phyloP scores from a whole-genome alignment of 306 rosid species.

The Sophora flavescens region DNA sequence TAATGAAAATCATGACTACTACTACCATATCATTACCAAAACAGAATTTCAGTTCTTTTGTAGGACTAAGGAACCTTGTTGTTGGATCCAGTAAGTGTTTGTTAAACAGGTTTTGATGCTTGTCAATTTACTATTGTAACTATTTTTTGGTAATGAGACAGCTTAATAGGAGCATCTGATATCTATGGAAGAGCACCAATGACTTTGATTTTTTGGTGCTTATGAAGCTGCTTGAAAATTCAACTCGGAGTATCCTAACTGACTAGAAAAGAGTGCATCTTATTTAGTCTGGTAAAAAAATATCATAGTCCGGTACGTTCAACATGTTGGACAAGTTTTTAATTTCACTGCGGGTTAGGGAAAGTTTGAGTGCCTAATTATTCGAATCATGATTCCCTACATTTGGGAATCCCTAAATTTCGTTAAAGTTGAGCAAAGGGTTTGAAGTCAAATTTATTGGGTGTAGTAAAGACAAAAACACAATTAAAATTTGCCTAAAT shows the following conservation, averaged over 20 bases:
- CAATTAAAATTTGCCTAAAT: no score
- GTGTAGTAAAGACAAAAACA: no score
- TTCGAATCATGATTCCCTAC: no score
- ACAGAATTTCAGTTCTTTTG: neutral
- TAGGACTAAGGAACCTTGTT: no score
- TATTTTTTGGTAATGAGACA: no score
- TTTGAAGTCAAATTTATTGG: no score
- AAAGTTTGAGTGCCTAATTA: no score
- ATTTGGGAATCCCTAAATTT: no score
- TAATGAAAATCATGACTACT: neutral
- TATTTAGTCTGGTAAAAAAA: neutral
- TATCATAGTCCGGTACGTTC: neutral
- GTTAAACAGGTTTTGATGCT: neutral
- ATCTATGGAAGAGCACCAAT: neutral
- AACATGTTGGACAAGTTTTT: neutral
- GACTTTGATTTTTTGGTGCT: neutral
- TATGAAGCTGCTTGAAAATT: neutral
- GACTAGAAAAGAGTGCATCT: neutral
- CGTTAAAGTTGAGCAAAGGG: no score
- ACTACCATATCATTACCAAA: conserved; percentile 1
- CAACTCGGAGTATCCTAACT: neutral
- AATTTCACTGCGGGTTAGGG: neutral
- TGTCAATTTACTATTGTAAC: no score
- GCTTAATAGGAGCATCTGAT: neutral
- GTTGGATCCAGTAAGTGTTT: no score